Evolutionary conservation across 176 grass and related monocot species (phyloP), one percentile per base, ranked within the genome.

Genomic region (Aechmea fasciata): DNA sequence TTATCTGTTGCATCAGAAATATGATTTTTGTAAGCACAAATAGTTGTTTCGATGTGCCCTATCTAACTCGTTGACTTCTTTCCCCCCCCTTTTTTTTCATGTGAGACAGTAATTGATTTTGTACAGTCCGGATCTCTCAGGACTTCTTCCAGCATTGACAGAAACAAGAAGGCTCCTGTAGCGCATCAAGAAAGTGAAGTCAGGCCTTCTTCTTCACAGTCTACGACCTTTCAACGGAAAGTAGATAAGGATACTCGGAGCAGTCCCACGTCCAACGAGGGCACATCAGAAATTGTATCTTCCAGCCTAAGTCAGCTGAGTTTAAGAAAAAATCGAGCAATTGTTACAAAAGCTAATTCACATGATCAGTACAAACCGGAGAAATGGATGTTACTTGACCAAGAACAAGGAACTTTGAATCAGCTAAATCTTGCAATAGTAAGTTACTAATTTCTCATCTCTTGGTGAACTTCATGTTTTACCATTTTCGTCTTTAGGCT

Each of bases 341-440:
- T 53, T 85, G 47, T 63, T 70, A 80, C 65, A 72, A 83, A 76
- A 79, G 50, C 82, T 68, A 70, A 63, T 80, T 90, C 78, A 69
- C 22, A 68, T 65, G 61, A 73, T 67, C 81, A 82, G 14, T 97
- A 92, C 79, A 92, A 92, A 79, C 82, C 94, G 65, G 94, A 97
- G 52, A 76, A 85, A 68, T 97, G 89, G 89, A 97, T 92, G 87
- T 57, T 87, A 23, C 72, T 67, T 70, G 82, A 84, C 49, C 71
- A 79, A 25, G 84, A 85, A 64, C 59, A 84, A 48, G 77, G 75
- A 80, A 25, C 10, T 64, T 71, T 80, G 76, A 92, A 64, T 63
- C 94, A 97, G 73, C 75, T 97, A 77, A 97, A 97, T 80, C 89
- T 97, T 81, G 89, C 94, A 77, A 97, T 92, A 81, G 94, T 97